Conservation (phyloP, 495 filamentous ascomycete genomes). For the Parachaetomium inaequale region DNA sequence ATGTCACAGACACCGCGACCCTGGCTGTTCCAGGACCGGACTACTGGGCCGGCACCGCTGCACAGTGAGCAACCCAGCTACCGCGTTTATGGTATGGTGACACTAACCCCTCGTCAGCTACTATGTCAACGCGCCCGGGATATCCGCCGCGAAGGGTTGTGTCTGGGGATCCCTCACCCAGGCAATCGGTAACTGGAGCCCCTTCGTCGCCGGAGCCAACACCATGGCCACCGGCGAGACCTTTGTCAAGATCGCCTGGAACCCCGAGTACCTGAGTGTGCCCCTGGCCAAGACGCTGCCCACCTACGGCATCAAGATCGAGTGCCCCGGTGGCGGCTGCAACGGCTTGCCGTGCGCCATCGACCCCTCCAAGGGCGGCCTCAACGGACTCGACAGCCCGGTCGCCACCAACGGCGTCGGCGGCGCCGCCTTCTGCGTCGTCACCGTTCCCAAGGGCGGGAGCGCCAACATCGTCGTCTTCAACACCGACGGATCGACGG, state of each 20-base stretch:
- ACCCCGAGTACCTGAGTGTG: conserved; percentile 66
- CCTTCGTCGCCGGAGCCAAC: conserved; percentile 77
- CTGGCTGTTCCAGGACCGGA: conserved; percentile 67
- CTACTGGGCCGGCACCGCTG: conserved; percentile 71
- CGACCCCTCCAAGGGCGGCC: conserved; percentile 56
- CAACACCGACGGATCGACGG: conserved; percentile 39
- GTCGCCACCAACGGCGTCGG: conserved; percentile 58
- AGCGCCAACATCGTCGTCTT: conserved; percentile 66
- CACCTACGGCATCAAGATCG: conserved; percentile 66
- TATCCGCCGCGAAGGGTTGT: conserved; percentile 57
- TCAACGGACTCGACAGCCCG: conserved; percentile 57
- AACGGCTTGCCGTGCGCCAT: conserved; percentile 73
- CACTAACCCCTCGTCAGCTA: conserved; percentile 46
- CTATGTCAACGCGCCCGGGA: conserved; percentile 77
- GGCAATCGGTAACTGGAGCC: conserved; percentile 74
- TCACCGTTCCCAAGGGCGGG: conserved; percentile 65
- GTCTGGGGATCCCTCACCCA: conserved; percentile 64
- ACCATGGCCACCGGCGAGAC: conserved; percentile 61
- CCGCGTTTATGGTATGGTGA: background rate
- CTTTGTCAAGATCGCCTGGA: conserved; percentile 75
- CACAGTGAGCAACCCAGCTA: conserved; percentile 54
- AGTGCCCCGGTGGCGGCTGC: conserved; percentile 63
- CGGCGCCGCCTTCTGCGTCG: conserved; percentile 72
- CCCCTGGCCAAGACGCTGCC: conserved; percentile 57
- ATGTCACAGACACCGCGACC: conserved; percentile 51